Base-by-base conservation (phyloP, 148 eudicot genomes). In the Heliamphora exappendiculata region DNA sequence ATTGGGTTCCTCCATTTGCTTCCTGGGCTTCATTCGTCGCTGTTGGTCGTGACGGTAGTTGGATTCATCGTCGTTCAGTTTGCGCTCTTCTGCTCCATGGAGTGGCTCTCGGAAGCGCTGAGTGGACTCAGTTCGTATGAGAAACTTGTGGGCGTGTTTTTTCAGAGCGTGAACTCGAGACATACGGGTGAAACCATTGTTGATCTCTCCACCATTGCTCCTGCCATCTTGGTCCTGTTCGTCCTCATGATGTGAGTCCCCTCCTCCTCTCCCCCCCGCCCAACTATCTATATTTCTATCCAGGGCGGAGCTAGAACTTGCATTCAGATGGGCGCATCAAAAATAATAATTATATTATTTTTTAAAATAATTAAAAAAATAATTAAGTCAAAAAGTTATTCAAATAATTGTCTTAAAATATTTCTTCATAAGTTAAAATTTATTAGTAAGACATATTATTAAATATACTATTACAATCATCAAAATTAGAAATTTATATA, bases 171-270 rank as follows among this genome's bases (percentile, higher is more conserved):
- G 28, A 92, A 90, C 63, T 69, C 94, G 17, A 86, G 97, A 77
- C 91, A 92, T 84, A 49, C 89, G 0, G 97, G 97, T 12, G 91
- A 88, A 82, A 70, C 81, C 34, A 81, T 88, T n/a, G 82, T 92
- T 20, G 94, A 90, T 73, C 77, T 92, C 14, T 87, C 94, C 0
- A 36, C 70, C 1, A 3, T 90, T 24, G 62, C 89, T 50, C 81
- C 89, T 1, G 89, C 97, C 11, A 76, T 83, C 37, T 69, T 90
- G 85, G 94, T 90, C 5, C 3, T 87, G 36, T 87, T 90, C 73
- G 65, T 83, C 41, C 37, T 82, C 1, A 86, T 90, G 89, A 92
- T 92, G 97, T 92, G 45, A 86, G 92, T 87, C 36, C 24, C n/a
- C 36, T 45, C 3, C 17, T 20, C 17, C 6, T 17, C 33, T 64